Evolutionary conservation across 2,329 filamentous ascomycete genomes (phyloP), one percentile per base, ranked within the genome.

Genomic region (Seiridium cupressi): DNA sequence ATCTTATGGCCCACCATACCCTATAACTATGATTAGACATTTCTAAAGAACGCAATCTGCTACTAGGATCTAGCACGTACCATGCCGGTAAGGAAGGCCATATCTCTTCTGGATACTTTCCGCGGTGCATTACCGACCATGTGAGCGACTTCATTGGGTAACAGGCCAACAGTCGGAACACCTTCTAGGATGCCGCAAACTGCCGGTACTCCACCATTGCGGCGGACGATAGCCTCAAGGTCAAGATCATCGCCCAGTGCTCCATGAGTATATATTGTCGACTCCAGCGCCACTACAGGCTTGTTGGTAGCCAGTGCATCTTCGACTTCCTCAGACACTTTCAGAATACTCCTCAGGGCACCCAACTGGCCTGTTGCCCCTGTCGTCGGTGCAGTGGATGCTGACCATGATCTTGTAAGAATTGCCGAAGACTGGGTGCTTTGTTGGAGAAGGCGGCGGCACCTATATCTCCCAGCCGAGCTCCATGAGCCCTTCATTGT

Each of bases 211-310:
- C 84, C 92, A 44, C 95, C 95, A 74, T 93, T 85, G 46, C 82
- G 80, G 51, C 95, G 89, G 55, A 98, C 90, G 46, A 96, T 82
- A 10, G 88, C 87, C 70, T 97, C 92, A 61, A 98, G 85, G 51
- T 89, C 84, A 26, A 86, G 77, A 51, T 84, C 81, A 40, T 87
- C 84, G n/a, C 92, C 91, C 11, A 99, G 81, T 31, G 90, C 88
- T 46, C 93, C 93, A 76, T 99, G 95, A 1, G 95, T 99, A 76
- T 99, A 98, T 67, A 99, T 98, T 4, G 95, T 97, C 2, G 92
- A 93, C 76, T 99, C 95, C 4, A 99, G 83, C 13, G 94, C 95
- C 9, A 99, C 93, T 3, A 99, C 89, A 0, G 95, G 94, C 68
- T 87, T 88, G 60, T 88, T 87, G 10, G 86, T 84, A 47, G 85